Evolutionary conservation across 768 basidiomycete species (phyloP), one percentile per base, ranked within the genome.

Genomic region (Boletellus emodensis): DNA sequence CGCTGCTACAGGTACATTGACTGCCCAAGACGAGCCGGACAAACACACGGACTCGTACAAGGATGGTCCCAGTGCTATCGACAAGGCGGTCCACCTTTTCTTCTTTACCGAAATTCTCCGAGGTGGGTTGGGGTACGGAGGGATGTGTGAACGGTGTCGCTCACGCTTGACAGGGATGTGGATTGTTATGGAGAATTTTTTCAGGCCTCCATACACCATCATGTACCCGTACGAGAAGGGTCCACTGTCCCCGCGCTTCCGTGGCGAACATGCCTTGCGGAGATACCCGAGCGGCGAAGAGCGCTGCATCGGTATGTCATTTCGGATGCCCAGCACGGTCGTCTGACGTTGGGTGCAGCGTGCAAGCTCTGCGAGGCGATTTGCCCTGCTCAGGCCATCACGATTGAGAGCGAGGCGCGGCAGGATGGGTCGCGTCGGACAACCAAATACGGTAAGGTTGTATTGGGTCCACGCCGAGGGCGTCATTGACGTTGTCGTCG

Each of bases 331-430:
- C 37, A 51, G 35, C 32, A 35, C 37, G 10, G 35, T 44, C 17
- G 10, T 10, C 47, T 66, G 33, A 57, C 18, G 24, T 36, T 46
- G 37, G 37, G 20, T 46, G 20, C 60, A 97, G 95, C 96, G 26
- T 99, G 96, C 75, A 98, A 98, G 71, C 83, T 99, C 18, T 99
- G 96, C 64, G 96, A 98, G 71, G 95, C 96, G 35, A 99, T 99
- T 62, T 99, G 96, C 68, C 96, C 96, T 32, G 96, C 96, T 24
- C 96, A 97, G 68, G 96, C 96, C 26, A 99, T 99, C 66, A 98
- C 96, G 22, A 99, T 99, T 59, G 96, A 99, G 73, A 95, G 93
- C 53, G 96, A 99, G 71, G 84, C 94, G 48, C 87, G 96, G 56
- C 75, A 84, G 71, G 96, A 99, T 67, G 96, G 96, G 39, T 94